Evolutionary conservation across 768 basidiomycete genomes (phyloP), one percentile per base, ranked within the genome.

Genomic region (Podaxis sp.): DNA sequence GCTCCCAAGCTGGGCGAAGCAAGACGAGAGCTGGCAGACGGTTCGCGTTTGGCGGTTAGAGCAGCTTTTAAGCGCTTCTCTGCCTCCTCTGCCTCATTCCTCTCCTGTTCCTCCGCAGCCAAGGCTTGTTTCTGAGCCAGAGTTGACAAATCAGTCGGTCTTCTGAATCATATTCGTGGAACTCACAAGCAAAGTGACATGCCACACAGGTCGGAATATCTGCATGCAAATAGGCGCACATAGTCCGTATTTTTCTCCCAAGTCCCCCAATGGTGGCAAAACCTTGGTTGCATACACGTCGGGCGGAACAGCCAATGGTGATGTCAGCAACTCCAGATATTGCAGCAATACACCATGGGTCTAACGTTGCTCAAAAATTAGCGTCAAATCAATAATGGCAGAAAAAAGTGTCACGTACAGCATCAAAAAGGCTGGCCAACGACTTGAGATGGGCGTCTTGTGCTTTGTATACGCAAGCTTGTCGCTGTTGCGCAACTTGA

Each of bases 221-320:
- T 96, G 94, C 92, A 99, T 97, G 58, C 95, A 93, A 60, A 97
- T 88, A 12, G 91, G 85, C 40, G 91, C 86, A 63, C 88, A 86
- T 50, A 99, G 86, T 6, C 90, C 91, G 74, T 90, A 99, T 41
- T 82, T 80, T 56, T 83, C 79, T 57, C 87, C 87, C 8, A 99
- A 82, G 30, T 92, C 89, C 1, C 77, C 75, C 10, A 97, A 77
- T 17, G 91, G 77, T 4, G 96, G 96, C 5, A 96, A 76, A 24
- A 93, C 78, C 68, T 83, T 86, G 48, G 82, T 82, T 17, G 88
- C 85, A 69, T 95, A 96, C 59, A 93, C 90, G 60, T 87, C 81
- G 0, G 88, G 76, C 15, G 84, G 70, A 22, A 96, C 76, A 11
- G 90, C 85, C 20, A 82, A 76, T 11, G 90, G 87, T 20, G 89